Conservation (phyloP, 257 asterid genomes). For the Cynanchum wilfordii region DNA sequence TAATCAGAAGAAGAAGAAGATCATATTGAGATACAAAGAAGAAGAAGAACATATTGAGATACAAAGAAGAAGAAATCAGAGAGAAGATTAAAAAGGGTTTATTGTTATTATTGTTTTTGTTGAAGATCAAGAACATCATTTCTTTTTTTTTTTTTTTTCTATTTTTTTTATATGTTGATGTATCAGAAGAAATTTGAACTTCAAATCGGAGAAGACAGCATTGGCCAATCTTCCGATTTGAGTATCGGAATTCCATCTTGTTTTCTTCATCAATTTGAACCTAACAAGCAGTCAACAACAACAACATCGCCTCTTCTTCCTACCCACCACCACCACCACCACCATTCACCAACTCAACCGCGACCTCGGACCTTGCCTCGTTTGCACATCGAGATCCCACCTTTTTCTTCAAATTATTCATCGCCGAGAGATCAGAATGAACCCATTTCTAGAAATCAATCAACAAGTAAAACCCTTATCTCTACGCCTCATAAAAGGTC, state of each 20-base stretch:
- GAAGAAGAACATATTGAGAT: neutral
- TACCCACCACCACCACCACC: no score
- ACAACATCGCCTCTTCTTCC: neutral
- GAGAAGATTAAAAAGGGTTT: neutral
- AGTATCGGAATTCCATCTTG: slow-evolving; percentile 14
- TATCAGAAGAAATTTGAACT: slow-evolving; percentile 25
- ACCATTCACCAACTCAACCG: slow-evolving; percentile 16
- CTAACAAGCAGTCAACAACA: slow-evolving; percentile 10
- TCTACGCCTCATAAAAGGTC: slow-evolving; percentile 39
- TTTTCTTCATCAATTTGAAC: slow-evolving; percentile 9
- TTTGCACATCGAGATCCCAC: slow-evolving; percentile 28
- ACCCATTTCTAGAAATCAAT: slow-evolving; percentile 19
- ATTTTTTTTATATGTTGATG: slow-evolving; percentile 17
- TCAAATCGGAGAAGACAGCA: slow-evolving; percentile 26
- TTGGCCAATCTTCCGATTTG: slow-evolving; percentile 22
- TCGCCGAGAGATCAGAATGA: slow-evolving; percentile 23
- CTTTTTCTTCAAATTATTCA: slow-evolving; percentile 19
- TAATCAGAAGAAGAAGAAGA: neutral
- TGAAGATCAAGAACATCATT: neutral
- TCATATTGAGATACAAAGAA: neutral
- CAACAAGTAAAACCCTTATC: slow-evolving; percentile 21
- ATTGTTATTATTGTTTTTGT: neutral
- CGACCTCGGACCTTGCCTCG: slow-evolving; percentile 7
- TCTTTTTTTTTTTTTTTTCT: neutral
- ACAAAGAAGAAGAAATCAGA: neutral